Evolutionary conservation across 345 rosid species (phyloP), one percentile per base, ranked within the genome.

Genomic region (Gossypium sturtianum): DNA sequence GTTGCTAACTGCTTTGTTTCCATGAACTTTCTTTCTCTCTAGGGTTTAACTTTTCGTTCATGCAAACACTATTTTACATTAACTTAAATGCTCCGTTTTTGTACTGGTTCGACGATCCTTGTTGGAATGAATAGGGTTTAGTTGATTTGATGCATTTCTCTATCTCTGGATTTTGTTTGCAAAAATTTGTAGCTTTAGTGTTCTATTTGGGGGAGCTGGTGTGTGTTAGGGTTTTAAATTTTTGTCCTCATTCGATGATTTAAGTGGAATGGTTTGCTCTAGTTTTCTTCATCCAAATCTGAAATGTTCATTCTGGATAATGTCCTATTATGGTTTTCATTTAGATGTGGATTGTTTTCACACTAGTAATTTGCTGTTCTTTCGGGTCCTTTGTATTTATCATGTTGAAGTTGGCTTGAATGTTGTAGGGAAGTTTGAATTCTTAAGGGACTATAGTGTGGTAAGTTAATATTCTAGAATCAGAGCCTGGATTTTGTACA

Each of bases 141-240:
- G 67, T 64, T 41, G 52, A 29, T 74, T 67, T 63, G 19, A 25
- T 64, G 27, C 53, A 44, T 17, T 59, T 64, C 52, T 59, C 22
- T 16, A 66, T 68, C 52, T 53, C 38, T 73, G 48, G 70, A 44
- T 57, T 67, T 12, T 23, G 16, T 41, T 43, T 34, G 12, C 17
- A 25, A 12, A 20, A 44, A 1, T 2, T 63, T 38, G 15, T 3
- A 16, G n/a, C 48, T 64, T 1, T 41, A n/a, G 49, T 9, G 27
- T 64, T 41, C 13, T 41, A 11, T 64, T n/a, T 43, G 7, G 7
- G 51, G 69, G 69, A n/a, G 3, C 3, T 2, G 51, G 15, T 64
- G 16, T n/a, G 41, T 3, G 27, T 64, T 64, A 64, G 69, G 69
- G 69, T 64, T 64, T 64, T 64, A 38, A 64, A 38, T 38, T 12